Conservation (phyloP, 78 protist species). For the Emiliania huxleyi region DNA sequence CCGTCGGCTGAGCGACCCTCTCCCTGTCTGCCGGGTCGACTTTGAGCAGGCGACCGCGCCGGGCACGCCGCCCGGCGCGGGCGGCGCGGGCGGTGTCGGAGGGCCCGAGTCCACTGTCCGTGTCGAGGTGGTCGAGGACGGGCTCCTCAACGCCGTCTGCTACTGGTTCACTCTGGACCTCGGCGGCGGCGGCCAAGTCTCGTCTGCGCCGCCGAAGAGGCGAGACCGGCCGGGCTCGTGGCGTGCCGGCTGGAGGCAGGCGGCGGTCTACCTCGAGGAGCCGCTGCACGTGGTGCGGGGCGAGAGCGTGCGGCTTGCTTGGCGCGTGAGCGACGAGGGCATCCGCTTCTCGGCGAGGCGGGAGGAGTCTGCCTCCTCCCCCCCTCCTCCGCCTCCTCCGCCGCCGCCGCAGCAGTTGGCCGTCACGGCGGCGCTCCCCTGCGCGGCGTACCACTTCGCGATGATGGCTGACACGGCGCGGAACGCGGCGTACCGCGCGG, state of each 20-base stretch:
- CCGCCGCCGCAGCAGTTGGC: no score
- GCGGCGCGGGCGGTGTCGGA: background rate
- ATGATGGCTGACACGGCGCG: background rate
- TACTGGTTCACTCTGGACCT: background rate
- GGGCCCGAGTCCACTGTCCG: background rate
- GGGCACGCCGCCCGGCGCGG: background rate
- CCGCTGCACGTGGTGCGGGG: background rate
- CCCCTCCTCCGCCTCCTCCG: no score
- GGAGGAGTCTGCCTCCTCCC: no score
- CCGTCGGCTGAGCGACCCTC: background rate
- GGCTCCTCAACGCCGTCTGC: background rate
- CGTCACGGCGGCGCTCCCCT: background rate
- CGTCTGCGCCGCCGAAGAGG: background rate
- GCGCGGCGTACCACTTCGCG: background rate
- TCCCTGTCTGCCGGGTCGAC: background rate
- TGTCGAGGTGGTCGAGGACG: background rate
- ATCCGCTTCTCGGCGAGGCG: no score
- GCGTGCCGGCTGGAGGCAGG: background rate
- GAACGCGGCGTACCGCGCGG: background rate
- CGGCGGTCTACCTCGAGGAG: background rate
- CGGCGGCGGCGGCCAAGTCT: background rate
- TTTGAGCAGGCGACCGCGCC: background rate
- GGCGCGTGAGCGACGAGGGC: no score
- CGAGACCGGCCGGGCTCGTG: background rate
- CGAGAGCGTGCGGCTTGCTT: background rate